Evolutionary conservation across 2,329 filamentous ascomycete species (phyloP), one percentile per base, ranked within the genome.

Genomic region (Aspergillus ochraceus): DNA sequence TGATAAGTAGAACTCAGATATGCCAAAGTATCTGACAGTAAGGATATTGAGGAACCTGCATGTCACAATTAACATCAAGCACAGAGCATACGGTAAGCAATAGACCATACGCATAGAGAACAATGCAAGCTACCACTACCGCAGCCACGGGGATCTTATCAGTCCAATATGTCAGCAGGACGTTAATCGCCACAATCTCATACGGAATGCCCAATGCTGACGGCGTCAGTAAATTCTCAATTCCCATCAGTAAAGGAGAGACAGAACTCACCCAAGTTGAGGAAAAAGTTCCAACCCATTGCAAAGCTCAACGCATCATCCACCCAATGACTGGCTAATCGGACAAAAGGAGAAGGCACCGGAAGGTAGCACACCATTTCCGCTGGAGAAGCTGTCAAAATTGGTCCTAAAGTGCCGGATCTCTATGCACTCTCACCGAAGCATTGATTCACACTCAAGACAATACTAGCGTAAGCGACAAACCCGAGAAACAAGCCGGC

Each of bases 1-100:
- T 0, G 80, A 76, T 26, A 81, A 70, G 68, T 77, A 81, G 60
- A 82, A 82, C 63, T 82, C 80, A 4, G 77, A 71, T 47, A 79
- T 75, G 26, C 80, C 80, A 58, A 77, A 82, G 55, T 71, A 76
- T 4, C 70, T 66, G 0, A 82, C 80, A 0, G 77, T 77, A 1
- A 80, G 62, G 8, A 76, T 64, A 59, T 82, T 81, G 10, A 81
- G 63, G 5, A 74, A 39, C 2, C 66, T 68, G 39, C 5, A 17
- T 4, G 2, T 6, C 0, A 10, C 47, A 4, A 59, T 29, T 11
- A 32, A 14, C 0, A 50, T 17, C 11, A 22, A 14, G 5, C 55
- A 20, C 6, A 49, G 11, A 11, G 14, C 12, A 24, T 14, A 11
- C 32, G 10, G 24, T 12, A 17, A 17, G 52, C 8, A 4, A 2